phyloP scores from a whole-genome alignment of 2,329 filamentous ascomycete species.

The Colletotrichum salicis region DNA sequence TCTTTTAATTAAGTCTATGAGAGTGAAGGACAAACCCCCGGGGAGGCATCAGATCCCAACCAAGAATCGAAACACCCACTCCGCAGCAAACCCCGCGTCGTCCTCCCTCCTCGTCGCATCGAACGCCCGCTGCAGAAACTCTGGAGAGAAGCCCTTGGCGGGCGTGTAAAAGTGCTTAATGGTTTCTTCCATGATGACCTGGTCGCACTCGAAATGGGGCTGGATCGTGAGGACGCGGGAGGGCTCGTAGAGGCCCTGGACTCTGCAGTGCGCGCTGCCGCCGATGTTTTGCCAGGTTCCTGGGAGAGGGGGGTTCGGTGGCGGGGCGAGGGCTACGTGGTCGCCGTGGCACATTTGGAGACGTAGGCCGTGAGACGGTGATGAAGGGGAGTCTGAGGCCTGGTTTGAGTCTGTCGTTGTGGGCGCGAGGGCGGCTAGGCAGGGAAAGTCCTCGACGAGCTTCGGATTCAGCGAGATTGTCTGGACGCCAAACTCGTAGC shows the following conservation, averaged over 20 bases:
- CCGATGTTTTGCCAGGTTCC: slow-evolving; percentile 52
- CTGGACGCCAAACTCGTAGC: slow-evolving; percentile 59
- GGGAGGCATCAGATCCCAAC: background rate
- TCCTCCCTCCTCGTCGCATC: slow-evolving; percentile 11
- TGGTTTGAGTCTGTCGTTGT: background rate
- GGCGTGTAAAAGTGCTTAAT: slow-evolving; percentile 28
- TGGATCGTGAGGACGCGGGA: slow-evolving; percentile 54
- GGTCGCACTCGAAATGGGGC: slow-evolving; percentile 59
- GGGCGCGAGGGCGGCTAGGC: slow-evolving; percentile 40
- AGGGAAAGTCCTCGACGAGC: slow-evolving; percentile 53
- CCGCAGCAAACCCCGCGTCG: slow-evolving; percentile 9
- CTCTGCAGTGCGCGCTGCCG: slow-evolving; percentile 51
- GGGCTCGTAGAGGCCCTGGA: slow-evolving; percentile 56
- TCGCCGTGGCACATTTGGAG: slow-evolving; percentile 62
- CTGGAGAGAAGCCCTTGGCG: slow-evolving; percentile 13
- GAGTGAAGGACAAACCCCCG: too few relatives aligned
- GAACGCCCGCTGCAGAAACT: slow-evolving; percentile 12
- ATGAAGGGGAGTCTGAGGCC: too few relatives aligned
- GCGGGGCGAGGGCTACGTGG: slow-evolving; percentile 42
- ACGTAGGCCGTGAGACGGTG: slow-evolving; percentile 34
- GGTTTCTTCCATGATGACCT: slow-evolving; percentile 50
- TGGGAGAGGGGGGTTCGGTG: slow-evolving; percentile 43
- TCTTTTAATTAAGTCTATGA: too few relatives aligned
- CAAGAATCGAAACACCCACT: slow-evolving; percentile 21
- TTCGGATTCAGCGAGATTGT: slow-evolving; percentile 51